A percentile compares a stretch with the other conserved stretches of the same genome.
Evolutionary conservation across 305 asterid species (phyloP).

Genomic region (Fraxinus greggii): DNA sequence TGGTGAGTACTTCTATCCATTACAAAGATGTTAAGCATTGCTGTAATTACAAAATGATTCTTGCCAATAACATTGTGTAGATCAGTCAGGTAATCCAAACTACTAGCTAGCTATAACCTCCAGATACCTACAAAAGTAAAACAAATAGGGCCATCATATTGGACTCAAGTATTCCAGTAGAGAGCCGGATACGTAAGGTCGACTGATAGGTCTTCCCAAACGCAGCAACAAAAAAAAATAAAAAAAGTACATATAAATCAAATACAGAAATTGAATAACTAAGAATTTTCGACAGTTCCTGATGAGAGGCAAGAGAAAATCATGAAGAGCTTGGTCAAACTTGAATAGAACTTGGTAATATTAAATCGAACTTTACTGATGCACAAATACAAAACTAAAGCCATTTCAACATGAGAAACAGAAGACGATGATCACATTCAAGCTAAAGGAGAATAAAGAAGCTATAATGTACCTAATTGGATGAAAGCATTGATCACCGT

Average conservation of each 20-base stretch:
- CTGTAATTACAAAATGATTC: slow-evolving; percentile 36
- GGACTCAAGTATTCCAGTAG: not conserved
- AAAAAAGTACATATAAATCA: not conserved
- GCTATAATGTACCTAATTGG: slow-evolving; percentile 1
- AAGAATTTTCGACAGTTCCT: slow-evolving; percentile 5
- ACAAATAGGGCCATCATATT: not conserved
- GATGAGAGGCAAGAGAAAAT: not conserved
- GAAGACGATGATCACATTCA: not conserved
- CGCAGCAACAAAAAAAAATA: not conserved
- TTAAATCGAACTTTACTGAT: not conserved
- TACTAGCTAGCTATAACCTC: slow-evolving; percentile 29
- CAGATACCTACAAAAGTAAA: slow-evolving; percentile 33
- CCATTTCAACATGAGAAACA: not conserved
- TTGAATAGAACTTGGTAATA: slow-evolving; percentile 1
- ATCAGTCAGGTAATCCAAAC: slow-evolving; percentile 35
- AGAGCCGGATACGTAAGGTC: not conserved
- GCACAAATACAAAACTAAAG: not conserved
- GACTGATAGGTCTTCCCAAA: not conserved
- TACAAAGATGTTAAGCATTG: slow-evolving; percentile 24
- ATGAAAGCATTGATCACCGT: not conserved
- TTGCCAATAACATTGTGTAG: slow-evolving; percentile 27
- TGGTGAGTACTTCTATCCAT: slow-evolving; percentile 13
- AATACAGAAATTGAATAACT: not conserved
- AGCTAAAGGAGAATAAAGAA: not conserved
- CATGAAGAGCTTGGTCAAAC: slow-evolving; percentile 1